Evolutionary conservation across 148 eudicot species (phyloP).

Genomic region (Rhododendron vialii): DNA sequence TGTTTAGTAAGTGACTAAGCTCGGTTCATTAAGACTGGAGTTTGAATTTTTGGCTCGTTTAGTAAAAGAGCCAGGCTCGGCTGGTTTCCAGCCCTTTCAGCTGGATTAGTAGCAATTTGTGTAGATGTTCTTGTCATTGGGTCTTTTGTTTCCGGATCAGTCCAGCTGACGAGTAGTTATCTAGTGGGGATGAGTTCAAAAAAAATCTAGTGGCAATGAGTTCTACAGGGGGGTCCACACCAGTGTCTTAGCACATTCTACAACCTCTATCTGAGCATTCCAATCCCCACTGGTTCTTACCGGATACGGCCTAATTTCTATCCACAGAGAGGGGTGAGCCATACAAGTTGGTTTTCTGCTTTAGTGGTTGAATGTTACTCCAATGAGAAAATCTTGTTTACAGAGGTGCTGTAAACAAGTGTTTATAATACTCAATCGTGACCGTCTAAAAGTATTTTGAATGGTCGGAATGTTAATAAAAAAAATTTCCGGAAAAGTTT

Average conservation of each 20-base stretch:
- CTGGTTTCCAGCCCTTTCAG: not conserved
- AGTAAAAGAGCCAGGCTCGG: too few relatives aligned
- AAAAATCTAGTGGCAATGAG: not conserved
- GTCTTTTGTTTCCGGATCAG: not conserved
- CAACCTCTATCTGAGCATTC: not conserved
- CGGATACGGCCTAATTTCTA: not conserved
- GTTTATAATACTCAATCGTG: too few relatives aligned
- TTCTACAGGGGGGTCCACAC: not conserved
- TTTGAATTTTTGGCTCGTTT: too few relatives aligned
- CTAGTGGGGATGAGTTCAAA: not conserved
- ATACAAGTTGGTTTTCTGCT: not conserved
- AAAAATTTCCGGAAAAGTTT: too few relatives aligned
- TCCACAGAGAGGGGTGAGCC: not conserved
- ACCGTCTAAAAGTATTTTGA: too few relatives aligned
- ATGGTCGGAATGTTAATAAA: too few relatives aligned
- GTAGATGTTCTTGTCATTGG: not conserved
- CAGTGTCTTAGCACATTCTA: not conserved
- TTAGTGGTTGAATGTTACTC: not conserved
- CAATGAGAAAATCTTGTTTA: too few relatives aligned
- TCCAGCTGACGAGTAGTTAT: not conserved
- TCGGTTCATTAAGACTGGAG: too few relatives aligned
- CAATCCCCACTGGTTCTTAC: not conserved
- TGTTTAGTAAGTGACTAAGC: too few relatives aligned
- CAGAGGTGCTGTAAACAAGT: too few relatives aligned
- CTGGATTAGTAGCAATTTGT: not conserved